Conservation (phyloP, 768 basidiomycete genomes). For the Astraeus odoratus region DNA sequence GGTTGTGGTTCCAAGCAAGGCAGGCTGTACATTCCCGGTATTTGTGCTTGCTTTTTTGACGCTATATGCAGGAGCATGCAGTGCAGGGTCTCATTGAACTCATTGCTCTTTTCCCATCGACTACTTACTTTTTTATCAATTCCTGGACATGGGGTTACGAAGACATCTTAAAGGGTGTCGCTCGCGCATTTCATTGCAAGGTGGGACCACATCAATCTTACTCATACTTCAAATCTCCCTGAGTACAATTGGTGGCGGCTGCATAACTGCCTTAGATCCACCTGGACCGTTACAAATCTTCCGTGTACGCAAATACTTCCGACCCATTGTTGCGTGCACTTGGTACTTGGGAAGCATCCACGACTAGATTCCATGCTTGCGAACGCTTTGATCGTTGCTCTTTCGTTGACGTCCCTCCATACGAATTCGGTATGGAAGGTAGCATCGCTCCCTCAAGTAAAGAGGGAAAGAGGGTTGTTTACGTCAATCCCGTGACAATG, state of each 20-base stretch:
- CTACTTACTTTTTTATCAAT: conserved; percentile 82
- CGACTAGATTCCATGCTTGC: conserved; percentile 89
- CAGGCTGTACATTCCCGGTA: conserved; percentile 18
- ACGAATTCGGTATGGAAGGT: conserved; percentile 9
- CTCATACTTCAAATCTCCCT: not conserved
- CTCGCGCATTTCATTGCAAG: conserved; percentile 55
- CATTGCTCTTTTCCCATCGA: conserved; percentile 57
- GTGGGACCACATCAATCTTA: conserved; percentile 26
- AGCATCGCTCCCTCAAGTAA: conserved; percentile 28
- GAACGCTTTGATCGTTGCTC: conserved; percentile 75
- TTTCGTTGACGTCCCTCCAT: conserved; percentile 41
- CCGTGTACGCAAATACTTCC: conserved; percentile 48
- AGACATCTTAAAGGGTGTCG: conserved; percentile 74
- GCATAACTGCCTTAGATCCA: conserved; percentile 62
- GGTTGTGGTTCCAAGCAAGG: conserved; percentile 55
- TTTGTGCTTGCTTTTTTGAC: conserved; percentile 2
- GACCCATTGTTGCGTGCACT: conserved; percentile 59
- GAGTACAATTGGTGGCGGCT: no score
- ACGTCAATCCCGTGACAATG: conserved; percentile 78
- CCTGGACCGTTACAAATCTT: conserved; percentile 81
- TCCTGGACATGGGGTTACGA: conserved; percentile 98
- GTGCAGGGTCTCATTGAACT: conserved; percentile 60
- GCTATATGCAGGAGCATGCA: conserved; percentile 48
- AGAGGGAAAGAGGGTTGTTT: conserved; percentile 58
- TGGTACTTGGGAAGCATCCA: conserved; percentile 49